These are phyloP conservation scores for Stipa capillata DNA, from an alignment of 176 grass and related monocot genomes.

Conservation along the genomic window DNA sequence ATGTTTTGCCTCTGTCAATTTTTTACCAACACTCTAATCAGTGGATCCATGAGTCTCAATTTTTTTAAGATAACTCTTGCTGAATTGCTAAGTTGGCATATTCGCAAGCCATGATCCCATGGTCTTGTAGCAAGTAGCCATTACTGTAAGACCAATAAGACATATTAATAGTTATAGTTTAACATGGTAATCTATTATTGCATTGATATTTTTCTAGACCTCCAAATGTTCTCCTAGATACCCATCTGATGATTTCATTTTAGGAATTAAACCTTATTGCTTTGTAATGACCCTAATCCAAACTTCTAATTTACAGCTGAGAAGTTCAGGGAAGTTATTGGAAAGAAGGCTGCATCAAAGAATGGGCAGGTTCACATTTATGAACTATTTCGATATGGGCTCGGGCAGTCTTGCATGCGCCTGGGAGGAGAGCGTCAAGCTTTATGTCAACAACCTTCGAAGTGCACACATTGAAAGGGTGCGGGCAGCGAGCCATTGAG, in stretches of 20 bases:
- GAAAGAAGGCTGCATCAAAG: slow-evolving; percentile 75
- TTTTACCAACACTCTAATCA: neutral
- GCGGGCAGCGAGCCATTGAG: no score
- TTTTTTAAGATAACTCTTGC: neutral
- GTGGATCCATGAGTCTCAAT: no score
- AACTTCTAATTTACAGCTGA: no score
- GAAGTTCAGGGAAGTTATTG: slow-evolving; percentile 74
- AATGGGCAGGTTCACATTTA: slow-evolving; percentile 83
- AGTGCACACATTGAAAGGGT: slow-evolving; percentile 52
- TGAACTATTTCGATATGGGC: slow-evolving; percentile 94
- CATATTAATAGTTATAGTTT: neutral
- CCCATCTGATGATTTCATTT: neutral
- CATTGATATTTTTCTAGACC: slow-evolving; percentile 2
- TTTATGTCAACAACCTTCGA: no score
- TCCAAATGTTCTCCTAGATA: no score
- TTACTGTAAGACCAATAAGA: no score
- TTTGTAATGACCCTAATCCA: neutral
- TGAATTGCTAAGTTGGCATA: no score
- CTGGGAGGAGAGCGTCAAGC: slow-evolving; percentile 72
- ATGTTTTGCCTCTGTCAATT: neutral
- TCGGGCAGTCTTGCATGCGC: slow-evolving; percentile 60
- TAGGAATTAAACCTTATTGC: neutral
- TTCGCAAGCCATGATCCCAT: no score
- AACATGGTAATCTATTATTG: neutral
- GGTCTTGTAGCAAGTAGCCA: neutral